Percentiles rank a stretch among this genome's conserved stretches.
These are phyloP conservation scores for Aspergillus arachidicola DNA, from an alignment of 2,329 filamentous ascomycete genomes.

Conservation along the genomic window DNA sequence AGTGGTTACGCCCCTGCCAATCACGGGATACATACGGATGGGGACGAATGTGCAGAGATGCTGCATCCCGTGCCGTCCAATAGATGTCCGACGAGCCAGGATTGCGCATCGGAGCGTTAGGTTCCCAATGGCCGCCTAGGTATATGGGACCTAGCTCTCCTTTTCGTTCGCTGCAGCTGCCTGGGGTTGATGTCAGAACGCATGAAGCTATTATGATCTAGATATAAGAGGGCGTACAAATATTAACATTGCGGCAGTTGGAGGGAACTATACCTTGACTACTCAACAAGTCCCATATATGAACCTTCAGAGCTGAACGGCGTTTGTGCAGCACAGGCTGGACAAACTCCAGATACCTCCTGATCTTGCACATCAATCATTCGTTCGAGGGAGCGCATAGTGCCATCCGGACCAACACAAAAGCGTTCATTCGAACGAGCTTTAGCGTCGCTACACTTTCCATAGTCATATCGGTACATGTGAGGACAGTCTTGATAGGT, in stretches of 20 bases:
- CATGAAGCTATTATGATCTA: background rate
- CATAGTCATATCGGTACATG: constrained; percentile 4
- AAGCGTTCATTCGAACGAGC: background rate
- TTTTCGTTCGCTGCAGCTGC: background rate
- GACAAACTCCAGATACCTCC: background rate
- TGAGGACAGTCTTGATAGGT: constrained; percentile 1
- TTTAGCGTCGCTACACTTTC: constrained; percentile 1
- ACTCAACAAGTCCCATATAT: background rate
- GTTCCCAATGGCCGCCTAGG: background rate
- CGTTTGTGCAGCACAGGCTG: background rate
- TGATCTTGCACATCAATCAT: constrained; percentile 1
- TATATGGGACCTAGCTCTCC: background rate
- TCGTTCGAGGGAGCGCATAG: constrained; percentile 1
- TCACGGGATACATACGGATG: background rate
- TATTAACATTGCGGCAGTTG: background rate
- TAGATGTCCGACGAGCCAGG: background rate
- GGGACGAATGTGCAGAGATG: background rate
- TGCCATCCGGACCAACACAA: background rate
- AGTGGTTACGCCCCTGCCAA: background rate
- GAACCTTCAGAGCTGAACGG: background rate
- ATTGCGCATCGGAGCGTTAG: background rate
- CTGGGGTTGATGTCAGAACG: background rate
- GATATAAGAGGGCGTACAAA: background rate
- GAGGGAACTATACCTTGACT: background rate
- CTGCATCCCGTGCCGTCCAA: background rate